Evolutionary conservation across 345 rosid genomes (phyloP).

Genomic region (Arabidopsis suecica): DNA sequence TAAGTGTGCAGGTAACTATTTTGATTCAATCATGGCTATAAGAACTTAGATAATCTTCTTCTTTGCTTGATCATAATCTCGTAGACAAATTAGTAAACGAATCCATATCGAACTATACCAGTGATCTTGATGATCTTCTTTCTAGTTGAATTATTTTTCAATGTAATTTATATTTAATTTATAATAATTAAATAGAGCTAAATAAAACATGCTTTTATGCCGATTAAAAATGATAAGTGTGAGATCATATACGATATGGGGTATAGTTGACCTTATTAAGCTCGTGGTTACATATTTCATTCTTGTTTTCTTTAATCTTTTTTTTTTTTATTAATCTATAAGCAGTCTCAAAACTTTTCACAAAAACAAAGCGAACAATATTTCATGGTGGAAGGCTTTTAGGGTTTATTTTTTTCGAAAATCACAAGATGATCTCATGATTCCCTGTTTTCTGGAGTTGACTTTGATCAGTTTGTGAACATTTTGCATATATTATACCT

Average conservation of each 20-base stretch:
- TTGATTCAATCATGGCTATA: neutral
- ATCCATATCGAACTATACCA: neutral
- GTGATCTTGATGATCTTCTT: neutral
- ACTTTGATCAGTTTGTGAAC: conserved; percentile 28
- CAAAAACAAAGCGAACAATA: neutral
- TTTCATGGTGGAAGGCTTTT: conserved; percentile 23
- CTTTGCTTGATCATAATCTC: neutral
- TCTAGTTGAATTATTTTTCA: neutral
- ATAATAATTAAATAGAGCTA: neutral
- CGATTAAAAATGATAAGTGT: conserved; percentile 9
- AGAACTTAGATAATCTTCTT: neutral
- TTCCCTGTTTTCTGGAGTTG: conserved; percentile 41
- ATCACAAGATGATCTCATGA: conserved; percentile 27
- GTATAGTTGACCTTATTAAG: conserved; percentile 24
- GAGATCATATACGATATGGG: conserved; percentile 9
- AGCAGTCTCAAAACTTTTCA: conserved; percentile 4
- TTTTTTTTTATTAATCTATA: neutral
- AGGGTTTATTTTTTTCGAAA: neutral
- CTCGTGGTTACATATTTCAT: neutral
- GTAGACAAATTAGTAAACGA: neutral
- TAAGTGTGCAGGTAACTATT: conserved; percentile 59
- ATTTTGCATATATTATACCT: neutral
- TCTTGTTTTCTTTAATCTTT: conserved; percentile 7
- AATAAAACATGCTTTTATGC: conserved; percentile 15
- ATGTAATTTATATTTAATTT: neutral